Evolutionary conservation across 1,139 yeast species (phyloP).

Genomic region (Keqinozyma sinolaborantium): DNA sequence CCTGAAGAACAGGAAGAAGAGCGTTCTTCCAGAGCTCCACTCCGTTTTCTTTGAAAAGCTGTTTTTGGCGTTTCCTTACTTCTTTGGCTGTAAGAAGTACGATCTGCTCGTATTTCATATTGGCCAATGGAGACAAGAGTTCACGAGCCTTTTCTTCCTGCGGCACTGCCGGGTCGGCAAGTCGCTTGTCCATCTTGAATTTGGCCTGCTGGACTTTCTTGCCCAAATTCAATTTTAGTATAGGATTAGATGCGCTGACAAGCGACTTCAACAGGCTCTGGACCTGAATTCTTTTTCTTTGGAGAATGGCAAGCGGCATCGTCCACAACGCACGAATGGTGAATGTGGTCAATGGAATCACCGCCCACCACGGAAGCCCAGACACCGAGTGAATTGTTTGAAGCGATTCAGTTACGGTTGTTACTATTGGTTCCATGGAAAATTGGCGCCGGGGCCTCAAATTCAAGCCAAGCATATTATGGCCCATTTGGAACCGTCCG

Average conservation of each 20-base stretch:
- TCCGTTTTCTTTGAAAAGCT: constrained; percentile 57
- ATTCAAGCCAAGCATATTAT: no score
- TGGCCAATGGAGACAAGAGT: constrained; percentile 28
- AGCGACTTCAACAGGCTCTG: constrained; percentile 71
- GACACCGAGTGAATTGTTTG: constrained; percentile 49
- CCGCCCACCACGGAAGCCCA: constrained; percentile 79
- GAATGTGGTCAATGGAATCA: constrained; percentile 74
- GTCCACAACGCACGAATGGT: constrained; percentile 65
- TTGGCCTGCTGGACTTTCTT: constrained; percentile 43
- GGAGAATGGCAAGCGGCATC: constrained; percentile 72
- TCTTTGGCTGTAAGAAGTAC: constrained; percentile 72
- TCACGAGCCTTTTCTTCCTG: constrained; percentile 7
- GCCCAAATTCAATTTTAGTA: constrained; percentile 69
- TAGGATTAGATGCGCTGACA: constrained; percentile 71
- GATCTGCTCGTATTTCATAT: constrained; percentile 76
- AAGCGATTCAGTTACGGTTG: constrained; percentile 37
- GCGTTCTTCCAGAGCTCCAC: constrained; percentile 83
- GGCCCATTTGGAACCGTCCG: no score
- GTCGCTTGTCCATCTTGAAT: constrained; percentile 19
- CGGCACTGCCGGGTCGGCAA: constrained; percentile 5
- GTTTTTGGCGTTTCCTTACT: constrained; percentile 67
- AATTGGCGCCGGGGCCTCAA: constrained; percentile 6
- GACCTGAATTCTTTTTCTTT: constrained; percentile 62
- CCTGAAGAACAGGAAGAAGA: constrained; percentile 70
- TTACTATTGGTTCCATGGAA: constrained; percentile 9